Evolutionary conservation across 306 rosid species (phyloP), one percentile per base, ranked within the genome.

Genomic region (Geum urbanum): DNA sequence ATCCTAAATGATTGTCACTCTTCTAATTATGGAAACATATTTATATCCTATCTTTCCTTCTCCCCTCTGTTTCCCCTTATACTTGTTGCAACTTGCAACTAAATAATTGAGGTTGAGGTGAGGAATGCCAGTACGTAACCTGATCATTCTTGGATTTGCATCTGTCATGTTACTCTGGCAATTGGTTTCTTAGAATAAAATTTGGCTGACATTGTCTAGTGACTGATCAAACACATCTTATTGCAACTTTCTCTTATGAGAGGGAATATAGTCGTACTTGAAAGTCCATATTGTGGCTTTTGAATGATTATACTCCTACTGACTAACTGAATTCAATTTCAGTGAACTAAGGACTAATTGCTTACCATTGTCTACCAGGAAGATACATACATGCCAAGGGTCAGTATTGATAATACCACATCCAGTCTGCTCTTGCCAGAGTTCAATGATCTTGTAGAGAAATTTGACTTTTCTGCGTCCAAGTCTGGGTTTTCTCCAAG

Each of bases 401-500:
- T 59, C 66, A 52, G 77, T 39, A 50, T 51, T 72, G 80, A 74
- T 48, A 76, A 66, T 76, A 85, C 86, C 66, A 50, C 73, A 24
- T 19, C 43, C 68, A 61, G 82, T 43, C 64, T 75, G 58, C 80
- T 83, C 75, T 71, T 65, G 48, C 87, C 86, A 7, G 88, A 86
- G 72, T 71, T 79, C 55, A 67, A 84, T 77, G 88, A 83, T 75
- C 71, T 74, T 68, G 79, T 74, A 66, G 82, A 85, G 57, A 86
- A 84, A 68, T 61, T 83, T 67, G 87, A 85, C 54, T 81, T 79
- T 24, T 68, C 78, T 66, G 75, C 59, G 50, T 76, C 71, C 45
- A 66, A 41, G 63, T 66, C 71, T 65, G 76, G 80, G 70, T 51
- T 80, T 74, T 70, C 85, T 74, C 77, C 77, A 2, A 81, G 74